Percentiles rank a stretch among this genome's conserved stretches.
phyloP scores from a whole-genome alignment of 257 asterid species.

The Cinchona pubescens region DNA sequence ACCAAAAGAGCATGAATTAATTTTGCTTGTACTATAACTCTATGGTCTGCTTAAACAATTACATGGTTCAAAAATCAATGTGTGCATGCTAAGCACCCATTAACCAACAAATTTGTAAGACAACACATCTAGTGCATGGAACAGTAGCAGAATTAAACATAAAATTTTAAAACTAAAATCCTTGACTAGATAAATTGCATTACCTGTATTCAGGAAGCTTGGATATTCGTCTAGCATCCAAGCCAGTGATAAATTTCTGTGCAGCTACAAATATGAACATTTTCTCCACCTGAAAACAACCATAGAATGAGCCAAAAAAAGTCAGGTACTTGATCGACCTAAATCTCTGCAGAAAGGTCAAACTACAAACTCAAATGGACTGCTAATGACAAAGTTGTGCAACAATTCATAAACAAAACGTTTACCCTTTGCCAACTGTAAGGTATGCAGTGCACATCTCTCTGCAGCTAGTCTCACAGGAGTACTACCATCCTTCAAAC shows the following conservation, averaged over 20 bases:
- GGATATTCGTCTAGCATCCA: conserved; percentile 93
- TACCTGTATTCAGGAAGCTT: conserved; percentile 96
- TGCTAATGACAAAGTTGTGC: not conserved
- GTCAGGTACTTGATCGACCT: not conserved
- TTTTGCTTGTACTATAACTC: too few species aligned
- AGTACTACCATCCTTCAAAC: conserved; percentile 74
- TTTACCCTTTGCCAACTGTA: conserved; percentile 79
- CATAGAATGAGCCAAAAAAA: not conserved
- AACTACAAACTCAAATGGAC: not conserved
- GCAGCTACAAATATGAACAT: conserved; percentile 96
- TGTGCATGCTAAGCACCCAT: not conserved
- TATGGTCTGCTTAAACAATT: not conserved
- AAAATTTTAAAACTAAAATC: not conserved
- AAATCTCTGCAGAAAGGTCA: not conserved
- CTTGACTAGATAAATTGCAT: not conserved
- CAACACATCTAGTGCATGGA: too few species aligned
- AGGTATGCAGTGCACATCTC: conserved; percentile 86
- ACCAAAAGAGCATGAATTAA: too few species aligned
- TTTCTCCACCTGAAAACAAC: conserved; percentile 60
- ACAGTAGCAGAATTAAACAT: not conserved
- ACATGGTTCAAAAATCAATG: not conserved
- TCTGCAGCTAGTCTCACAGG: conserved; percentile 94
- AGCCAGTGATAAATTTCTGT: conserved; percentile 86
- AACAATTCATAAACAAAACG: not conserved
- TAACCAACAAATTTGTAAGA: not conserved